Evolutionary conservation across 2,329 filamentous ascomycete species (phyloP).

Genomic region (Coniochaeta pulveracea): DNA sequence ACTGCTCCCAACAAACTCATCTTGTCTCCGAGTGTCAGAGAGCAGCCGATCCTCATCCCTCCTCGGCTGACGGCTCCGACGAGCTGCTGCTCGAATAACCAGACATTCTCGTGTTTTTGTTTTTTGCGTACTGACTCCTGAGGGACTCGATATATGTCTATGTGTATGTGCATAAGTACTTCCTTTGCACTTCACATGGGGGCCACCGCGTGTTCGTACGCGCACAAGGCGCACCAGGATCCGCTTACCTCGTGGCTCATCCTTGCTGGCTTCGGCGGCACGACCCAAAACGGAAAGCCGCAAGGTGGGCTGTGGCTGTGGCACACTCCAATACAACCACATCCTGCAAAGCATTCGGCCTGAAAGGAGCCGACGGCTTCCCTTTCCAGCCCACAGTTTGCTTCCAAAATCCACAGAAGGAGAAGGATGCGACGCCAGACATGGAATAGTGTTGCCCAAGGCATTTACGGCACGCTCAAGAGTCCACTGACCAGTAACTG

Average conservation of each 20-base stretch:
- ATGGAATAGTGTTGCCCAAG: too few relatives aligned
- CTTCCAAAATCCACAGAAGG: too few relatives aligned
- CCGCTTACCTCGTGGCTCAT: constrained; percentile 4
- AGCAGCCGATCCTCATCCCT: background rate
- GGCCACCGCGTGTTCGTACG: too few relatives aligned
- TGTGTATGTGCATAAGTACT: background rate
- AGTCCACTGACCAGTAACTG: too few relatives aligned
- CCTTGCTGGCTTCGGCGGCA: constrained; percentile 2
- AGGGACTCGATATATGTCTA: background rate
- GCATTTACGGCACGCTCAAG: too few relatives aligned
- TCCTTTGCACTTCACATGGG: too few relatives aligned
- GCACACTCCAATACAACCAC: too few relatives aligned
- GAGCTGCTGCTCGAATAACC: background rate
- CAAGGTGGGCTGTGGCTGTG: constrained; percentile 1
- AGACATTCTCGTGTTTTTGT: background rate
- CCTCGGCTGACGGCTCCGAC: background rate
- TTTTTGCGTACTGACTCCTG: background rate
- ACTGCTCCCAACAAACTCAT: background rate
- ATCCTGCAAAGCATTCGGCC: too few relatives aligned
- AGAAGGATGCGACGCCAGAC: too few relatives aligned
- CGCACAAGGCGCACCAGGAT: background rate
- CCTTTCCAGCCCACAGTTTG: too few relatives aligned
- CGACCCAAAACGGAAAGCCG: constrained; percentile 3
- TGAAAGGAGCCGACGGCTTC: too few relatives aligned
- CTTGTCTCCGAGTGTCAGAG: too few relatives aligned